Evolutionary conservation across 768 basidiomycete species (phyloP).

Genomic region (Mycena olivaceomarginata): DNA sequence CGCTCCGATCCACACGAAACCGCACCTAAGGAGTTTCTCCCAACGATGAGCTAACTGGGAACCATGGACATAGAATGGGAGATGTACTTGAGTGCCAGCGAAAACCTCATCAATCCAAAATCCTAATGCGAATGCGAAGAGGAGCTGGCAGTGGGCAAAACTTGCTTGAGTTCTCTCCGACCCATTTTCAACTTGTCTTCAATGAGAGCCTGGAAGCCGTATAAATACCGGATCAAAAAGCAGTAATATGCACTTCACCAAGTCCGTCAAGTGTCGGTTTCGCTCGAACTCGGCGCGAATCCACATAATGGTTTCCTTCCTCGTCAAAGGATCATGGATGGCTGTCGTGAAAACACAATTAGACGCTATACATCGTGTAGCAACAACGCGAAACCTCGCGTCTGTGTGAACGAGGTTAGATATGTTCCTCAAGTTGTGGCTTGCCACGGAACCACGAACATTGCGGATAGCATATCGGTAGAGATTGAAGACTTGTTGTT

Average conservation of each 20-base stretch:
- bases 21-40: too few relatives aligned
- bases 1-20: too few relatives aligned
- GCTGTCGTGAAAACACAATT: slow-evolving; percentile 58
- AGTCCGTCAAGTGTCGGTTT: slow-evolving; percentile 73
- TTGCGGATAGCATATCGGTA: slow-evolving; percentile 83
- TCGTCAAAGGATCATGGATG: slow-evolving; percentile 76
- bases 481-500: slow-evolving; percentile 74
- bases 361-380: slow-evolving; percentile 1
- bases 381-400: slow-evolving; percentile 37
- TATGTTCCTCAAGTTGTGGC: slow-evolving; percentile 58
- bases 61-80: background rate
- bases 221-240: slow-evolving; percentile 9
- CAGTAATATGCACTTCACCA: slow-evolving; percentile 61
- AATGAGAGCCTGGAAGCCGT: slow-evolving; percentile 67
- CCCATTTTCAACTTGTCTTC: slow-evolving; percentile 75
- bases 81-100: background rate
- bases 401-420: slow-evolving; percentile 31
- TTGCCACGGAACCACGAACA: slow-evolving; percentile 60
- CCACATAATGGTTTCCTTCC: slow-evolving; percentile 83
- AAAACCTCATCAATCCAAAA: background rate
- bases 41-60: background rate
- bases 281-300: slow-evolving; percentile 84
- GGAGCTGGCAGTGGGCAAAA: slow-evolving; percentile 64
- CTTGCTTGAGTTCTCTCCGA: slow-evolving; percentile 76
- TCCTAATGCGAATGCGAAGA: background rate